phyloP scores from a whole-genome alignment of 148 eudicot species.

The Camellia lanceoleosa region DNA sequence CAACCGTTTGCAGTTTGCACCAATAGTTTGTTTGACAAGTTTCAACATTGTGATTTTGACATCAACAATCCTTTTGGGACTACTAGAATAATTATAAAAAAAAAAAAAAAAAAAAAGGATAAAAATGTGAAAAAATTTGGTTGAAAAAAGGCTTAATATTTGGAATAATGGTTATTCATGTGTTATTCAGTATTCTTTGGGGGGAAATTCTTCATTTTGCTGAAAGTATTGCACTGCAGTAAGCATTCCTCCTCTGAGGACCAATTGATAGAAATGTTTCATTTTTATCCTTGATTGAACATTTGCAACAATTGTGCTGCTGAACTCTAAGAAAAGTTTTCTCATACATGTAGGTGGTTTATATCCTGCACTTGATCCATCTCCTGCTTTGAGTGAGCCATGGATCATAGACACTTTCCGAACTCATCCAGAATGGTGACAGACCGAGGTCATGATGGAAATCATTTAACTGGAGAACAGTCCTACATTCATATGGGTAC shows the following conservation, averaged over 20 bases:
- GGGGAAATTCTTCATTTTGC: not conserved
- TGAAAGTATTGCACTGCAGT: not conserved
- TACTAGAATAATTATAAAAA: not conserved
- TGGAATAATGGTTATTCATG: not conserved
- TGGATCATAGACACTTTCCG: slow-evolving; percentile 19
- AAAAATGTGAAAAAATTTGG: not conserved
- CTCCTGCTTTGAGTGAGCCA: slow-evolving; percentile 8
- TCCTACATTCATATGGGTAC: slow-evolving; percentile 26
- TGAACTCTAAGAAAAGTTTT: slow-evolving; percentile 5
- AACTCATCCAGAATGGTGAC: slow-evolving; percentile 9
- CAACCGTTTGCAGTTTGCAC: not conserved
- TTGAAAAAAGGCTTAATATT: too few species aligned
- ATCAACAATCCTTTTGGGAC: not conserved
- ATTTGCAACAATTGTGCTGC: not conserved
- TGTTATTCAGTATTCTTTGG: not conserved
- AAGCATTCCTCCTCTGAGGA: not conserved
- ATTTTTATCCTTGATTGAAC: not conserved
- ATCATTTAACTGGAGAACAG: slow-evolving; percentile 21
- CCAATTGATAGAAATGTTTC: not conserved
- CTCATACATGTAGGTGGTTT: not conserved
- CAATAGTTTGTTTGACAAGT: not conserved
- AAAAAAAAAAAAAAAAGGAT: too few species aligned
- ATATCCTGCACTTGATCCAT: slow-evolving; percentile 8
- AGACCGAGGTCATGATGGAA: slow-evolving; percentile 17
- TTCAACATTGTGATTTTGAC: not conserved